Evolutionary conservation across 805 yeast species (phyloP).

Genomic region (Starmerella apis): DNA sequence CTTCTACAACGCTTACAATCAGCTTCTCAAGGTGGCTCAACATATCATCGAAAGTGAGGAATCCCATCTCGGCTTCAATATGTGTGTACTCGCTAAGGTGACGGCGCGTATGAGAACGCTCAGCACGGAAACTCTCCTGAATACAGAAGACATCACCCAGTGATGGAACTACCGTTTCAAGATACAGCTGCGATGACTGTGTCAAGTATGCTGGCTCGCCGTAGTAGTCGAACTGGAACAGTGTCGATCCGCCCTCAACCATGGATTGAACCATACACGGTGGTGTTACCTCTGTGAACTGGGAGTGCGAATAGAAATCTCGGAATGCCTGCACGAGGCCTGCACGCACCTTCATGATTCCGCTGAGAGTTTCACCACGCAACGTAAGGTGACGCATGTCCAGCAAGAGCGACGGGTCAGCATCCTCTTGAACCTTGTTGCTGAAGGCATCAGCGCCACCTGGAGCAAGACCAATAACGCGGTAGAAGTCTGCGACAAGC

Average conservation of each 20-base stretch:
- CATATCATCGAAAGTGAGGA: constrained; percentile 76
- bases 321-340: constrained; percentile 62
- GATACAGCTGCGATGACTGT: constrained; percentile 91
- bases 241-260: constrained; percentile 98
- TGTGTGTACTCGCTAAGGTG: constrained; percentile 96
- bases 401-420: constrained; percentile 84
- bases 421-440: constrained; percentile 84
- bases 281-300: constrained; percentile 84
- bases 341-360: constrained; percentile 93
- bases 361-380: constrained; percentile 88
- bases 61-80: constrained; percentile 87
- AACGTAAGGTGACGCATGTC: constrained; percentile 94
- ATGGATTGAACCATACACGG: constrained; percentile 99
- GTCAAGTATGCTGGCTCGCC: constrained; percentile 96
- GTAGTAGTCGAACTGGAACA: constrained; percentile 85
- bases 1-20: constrained; percentile 56
- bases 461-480: constrained; percentile 87
- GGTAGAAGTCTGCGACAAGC: constrained; percentile 79
- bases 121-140: constrained; percentile 98
- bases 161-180: constrained; percentile 93
- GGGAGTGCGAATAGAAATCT: constrained; percentile 63
- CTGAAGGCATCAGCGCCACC: constrained; percentile 90
- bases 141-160: constrained; percentile 95
- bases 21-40: constrained; percentile 75
- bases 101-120: constrained; percentile 96